Conservation (phyloP, 768 basidiomycete species). For the Boletus sp. region DNA sequence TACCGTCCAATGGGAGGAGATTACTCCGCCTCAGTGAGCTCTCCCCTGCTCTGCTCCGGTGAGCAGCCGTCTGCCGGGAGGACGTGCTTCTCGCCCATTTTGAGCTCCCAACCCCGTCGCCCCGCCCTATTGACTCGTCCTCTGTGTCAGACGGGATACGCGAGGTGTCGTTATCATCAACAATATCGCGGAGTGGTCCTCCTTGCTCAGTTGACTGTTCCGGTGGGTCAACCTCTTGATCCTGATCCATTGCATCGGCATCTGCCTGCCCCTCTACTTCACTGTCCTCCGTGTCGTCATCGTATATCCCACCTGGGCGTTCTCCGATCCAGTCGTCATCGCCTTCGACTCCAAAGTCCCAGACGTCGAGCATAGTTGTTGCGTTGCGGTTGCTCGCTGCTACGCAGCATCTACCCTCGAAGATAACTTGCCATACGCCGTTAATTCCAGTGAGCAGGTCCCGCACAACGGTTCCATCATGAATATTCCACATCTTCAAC, state of each 20-base stretch:
- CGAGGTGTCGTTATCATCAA: slow-evolving; percentile 25
- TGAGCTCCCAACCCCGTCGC: slow-evolving; percentile 27
- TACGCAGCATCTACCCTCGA: slow-evolving; percentile 92
- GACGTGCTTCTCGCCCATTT: slow-evolving; percentile 30
- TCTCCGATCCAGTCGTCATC: slow-evolving; percentile 86
- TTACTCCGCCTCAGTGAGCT: slow-evolving; percentile 26
- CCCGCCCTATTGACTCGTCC: slow-evolving; percentile 33
- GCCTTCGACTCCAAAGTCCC: slow-evolving; percentile 78
- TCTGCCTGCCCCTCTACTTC: slow-evolving; percentile 56
- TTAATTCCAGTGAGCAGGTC: slow-evolving; percentile 90
- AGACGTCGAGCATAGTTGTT: slow-evolving; percentile 80
- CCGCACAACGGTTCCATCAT: slow-evolving; percentile 80
- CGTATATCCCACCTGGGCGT: slow-evolving; percentile 71
- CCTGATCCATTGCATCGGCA: slow-evolving; percentile 75
- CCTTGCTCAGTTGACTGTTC: slow-evolving; percentile 30
- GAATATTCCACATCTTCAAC: slow-evolving; percentile 96
- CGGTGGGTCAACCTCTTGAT: slow-evolving; percentile 37
- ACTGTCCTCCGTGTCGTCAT: slow-evolving; percentile 53
- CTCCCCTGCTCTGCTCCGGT: slow-evolving; percentile 22
- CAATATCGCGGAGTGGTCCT: slow-evolving; percentile 26
- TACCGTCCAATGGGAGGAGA: slow-evolving; percentile 28
- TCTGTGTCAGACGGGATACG: slow-evolving; percentile 29
- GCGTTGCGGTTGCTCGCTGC: slow-evolving; percentile 86
- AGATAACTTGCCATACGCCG: slow-evolving; percentile 97
- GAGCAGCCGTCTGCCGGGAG: slow-evolving; percentile 16